These are phyloP conservation scores for Sphagnurus paluster DNA, from an alignment of 1,284 basidiomycete species.

Conservation along the genomic window DNA sequence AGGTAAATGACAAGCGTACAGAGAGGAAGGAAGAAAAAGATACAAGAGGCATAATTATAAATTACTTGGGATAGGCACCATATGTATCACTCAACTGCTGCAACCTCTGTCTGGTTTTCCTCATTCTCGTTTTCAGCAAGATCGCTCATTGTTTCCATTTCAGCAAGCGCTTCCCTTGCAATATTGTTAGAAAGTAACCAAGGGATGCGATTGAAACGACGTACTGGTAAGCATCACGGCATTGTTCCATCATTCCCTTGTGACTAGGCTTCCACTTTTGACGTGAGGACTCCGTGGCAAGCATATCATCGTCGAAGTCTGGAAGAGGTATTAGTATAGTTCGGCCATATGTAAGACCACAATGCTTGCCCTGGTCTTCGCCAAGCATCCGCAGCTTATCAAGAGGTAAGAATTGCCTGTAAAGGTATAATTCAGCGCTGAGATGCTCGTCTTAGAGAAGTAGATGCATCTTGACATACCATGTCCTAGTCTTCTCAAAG, in stretches of 20 bases:
- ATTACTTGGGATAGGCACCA: too few relatives aligned
- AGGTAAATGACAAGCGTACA: too few relatives aligned
- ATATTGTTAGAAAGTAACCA: background rate
- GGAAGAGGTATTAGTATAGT: background rate
- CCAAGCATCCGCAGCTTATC: slow-evolving; percentile 55
- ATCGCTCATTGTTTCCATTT: slow-evolving; percentile 44
- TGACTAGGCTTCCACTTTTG: slow-evolving; percentile 59
- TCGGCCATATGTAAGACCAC: background rate
- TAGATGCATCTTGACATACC: slow-evolving; percentile 39
- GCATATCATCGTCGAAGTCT: slow-evolving; percentile 55
- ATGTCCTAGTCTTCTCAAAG: slow-evolving; percentile 61
- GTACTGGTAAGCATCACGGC: slow-evolving; percentile 49
- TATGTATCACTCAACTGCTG: too few relatives aligned
- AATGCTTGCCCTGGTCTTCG: slow-evolving; percentile 49
- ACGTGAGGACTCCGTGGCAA: slow-evolving; percentile 39
- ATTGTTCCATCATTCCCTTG: slow-evolving; percentile 40
- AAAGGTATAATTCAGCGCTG: background rate
- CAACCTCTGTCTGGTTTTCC: background rate
- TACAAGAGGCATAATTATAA: too few relatives aligned
- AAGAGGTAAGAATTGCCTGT: slow-evolving; percentile 53
- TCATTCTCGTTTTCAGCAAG: slow-evolving; percentile 8
- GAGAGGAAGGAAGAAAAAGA: too few relatives aligned
- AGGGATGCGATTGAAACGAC: slow-evolving; percentile 18
- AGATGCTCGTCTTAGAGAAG: slow-evolving; percentile 2
- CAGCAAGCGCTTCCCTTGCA: slow-evolving; percentile 42